Conservation (phyloP, 352 stramenopile genomes). For the Phytophthora tubulina region DNA sequence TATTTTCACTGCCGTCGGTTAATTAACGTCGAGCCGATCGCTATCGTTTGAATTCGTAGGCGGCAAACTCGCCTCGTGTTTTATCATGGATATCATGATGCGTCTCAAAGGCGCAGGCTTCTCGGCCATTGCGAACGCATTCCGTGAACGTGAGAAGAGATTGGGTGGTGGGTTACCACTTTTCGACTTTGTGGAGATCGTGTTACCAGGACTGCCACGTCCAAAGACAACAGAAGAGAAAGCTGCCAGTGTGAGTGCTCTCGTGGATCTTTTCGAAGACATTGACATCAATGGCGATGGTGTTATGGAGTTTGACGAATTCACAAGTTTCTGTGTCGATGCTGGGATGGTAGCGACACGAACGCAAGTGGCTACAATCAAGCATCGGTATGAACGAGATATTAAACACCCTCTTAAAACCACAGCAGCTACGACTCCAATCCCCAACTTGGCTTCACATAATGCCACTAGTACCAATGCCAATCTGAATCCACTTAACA, state of each 20-base stretch:
- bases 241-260: constrained; percentile 57
- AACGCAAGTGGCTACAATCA: constrained; percentile 51
- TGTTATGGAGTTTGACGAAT: constrained; percentile 88
- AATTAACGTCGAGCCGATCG: neutral
- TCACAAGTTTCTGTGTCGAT: constrained; percentile 90
- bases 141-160: constrained; percentile 68
- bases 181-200: constrained; percentile 85
- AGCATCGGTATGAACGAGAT: constrained; percentile 81
- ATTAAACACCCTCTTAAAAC: constrained; percentile 68
- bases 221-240: constrained; percentile 59
- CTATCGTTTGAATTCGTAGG: neutral
- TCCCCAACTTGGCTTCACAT: neutral
- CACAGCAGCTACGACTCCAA: constrained; percentile 2
- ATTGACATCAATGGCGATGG: constrained; percentile 92
- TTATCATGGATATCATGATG: constrained; percentile 87
- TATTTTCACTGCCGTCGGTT: constrained; percentile 24
- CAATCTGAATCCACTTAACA: constrained; percentile 45
- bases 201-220: constrained; percentile 65
- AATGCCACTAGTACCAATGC: constrained; percentile 10
- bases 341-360: constrained; percentile 84
- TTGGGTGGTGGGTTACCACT: constrained; percentile 71
- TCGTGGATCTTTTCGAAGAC: constrained; percentile 86
- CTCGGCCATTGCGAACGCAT: constrained; percentile 81
- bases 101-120: constrained; percentile 79
- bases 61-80: neutral